Base-by-base conservation (phyloP, 371 early-diverging fungal genomes). In the Lichtheimia ornata region DNA sequence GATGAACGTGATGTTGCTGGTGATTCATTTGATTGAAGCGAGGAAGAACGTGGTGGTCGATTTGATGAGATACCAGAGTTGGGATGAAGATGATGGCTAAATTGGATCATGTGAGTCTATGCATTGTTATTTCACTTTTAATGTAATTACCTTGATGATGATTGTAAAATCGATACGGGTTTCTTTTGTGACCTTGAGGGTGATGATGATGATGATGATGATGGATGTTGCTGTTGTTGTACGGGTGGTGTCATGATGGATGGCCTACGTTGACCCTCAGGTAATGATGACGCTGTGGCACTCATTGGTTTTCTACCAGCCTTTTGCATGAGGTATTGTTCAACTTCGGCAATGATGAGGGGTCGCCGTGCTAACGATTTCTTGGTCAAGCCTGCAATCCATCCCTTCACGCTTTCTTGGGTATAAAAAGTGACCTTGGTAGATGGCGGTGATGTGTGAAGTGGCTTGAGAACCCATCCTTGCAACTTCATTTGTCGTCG, bases 361-460 rank as follows among this genome's bases (percentile, higher is more conserved):
- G 90, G 87, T 44, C 87, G 75, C 58, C 85, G 77, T 13, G 87
- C 84, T 5, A 89, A 72, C 41, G 87, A 81, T 50, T 86, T 82
- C 62, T 84, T 84, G 11, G 88, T 87, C 22, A 89, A 72, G 13
- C 84, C 79, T 13, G 90, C 86, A 27, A 89, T 73, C 81, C 88
- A 80, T 28, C 87, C 88, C 49, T 68, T 71, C 30, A 76, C 66
- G 53, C 53, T 68, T 61, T 78, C 78, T 61, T 78, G 74, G 18
- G 79, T 74, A 30, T 75, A 72, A 71, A 82, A 89, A 6, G 80
- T 85, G 18, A 89, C 78, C 62, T 83, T 77, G 24, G 87, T 89
- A 20, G 85, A 77, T 4, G 78, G 78, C 1, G 87, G 87, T 40
- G 70, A 65, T 7, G 79, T 80, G 14, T 70, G 76, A 14, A 84